These are phyloP conservation scores for Pseudoneurospora amorphoporcata DNA, from an alignment of 495 filamentous ascomycete species.

Conservation along the genomic window DNA sequence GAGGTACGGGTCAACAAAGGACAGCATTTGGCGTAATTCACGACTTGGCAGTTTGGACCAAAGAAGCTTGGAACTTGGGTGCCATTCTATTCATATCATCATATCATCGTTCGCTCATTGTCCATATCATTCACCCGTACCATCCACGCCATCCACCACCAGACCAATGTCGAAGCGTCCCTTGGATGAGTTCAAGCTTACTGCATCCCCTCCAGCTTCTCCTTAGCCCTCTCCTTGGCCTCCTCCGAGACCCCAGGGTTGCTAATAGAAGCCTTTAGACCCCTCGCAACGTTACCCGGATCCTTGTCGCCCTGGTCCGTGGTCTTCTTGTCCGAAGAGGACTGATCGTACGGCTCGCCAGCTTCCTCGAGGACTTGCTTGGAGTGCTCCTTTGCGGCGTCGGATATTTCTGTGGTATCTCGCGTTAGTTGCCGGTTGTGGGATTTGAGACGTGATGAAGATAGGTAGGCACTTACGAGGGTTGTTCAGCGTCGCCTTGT, in stretches of 20 bases:
- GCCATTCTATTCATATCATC: background rate
- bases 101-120: background rate
- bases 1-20: background rate
- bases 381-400: conserved; percentile 35
- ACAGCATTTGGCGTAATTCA: background rate
- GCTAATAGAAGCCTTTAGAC: conserved; percentile 33
- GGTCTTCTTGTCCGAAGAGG: conserved; percentile 4
- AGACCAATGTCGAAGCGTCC: background rate
- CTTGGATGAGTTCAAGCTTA: background rate
- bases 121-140: background rate
- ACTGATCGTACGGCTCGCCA: conserved; percentile 19
- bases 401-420: conserved; percentile 25
- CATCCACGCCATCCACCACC: background rate
- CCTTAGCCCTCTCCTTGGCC: conserved; percentile 35
- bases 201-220: conserved; percentile 15
- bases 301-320: conserved; percentile 26
- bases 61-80: background rate
- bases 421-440: background rate
- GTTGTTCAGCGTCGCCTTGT: conserved; percentile 40
- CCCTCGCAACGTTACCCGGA: conserved; percentile 31
- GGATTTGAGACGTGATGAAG: background rate
- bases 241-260: conserved; percentile 39
- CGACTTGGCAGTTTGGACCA: no score
- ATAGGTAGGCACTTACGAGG: conserved; percentile 22
- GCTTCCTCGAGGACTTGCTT: conserved; percentile 31